A percentile compares a stretch with the other conserved stretches of the same genome.
Conservation (phyloP, 2,329 filamentous ascomycete genomes). For the Apiospora malaysiana region DNA sequence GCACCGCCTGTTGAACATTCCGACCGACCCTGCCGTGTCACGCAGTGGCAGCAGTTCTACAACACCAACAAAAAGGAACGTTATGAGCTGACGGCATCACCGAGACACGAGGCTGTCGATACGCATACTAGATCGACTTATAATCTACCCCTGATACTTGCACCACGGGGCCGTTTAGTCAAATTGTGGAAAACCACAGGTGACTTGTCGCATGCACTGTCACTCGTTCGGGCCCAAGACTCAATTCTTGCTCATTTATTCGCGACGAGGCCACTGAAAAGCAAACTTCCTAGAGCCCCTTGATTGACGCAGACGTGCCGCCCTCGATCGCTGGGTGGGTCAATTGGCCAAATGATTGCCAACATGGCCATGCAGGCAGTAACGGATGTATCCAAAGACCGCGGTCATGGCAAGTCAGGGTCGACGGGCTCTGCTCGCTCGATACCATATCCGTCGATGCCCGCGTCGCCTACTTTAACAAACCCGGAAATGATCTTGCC, state of each 20-base stretch:
- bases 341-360: slow-evolving; percentile 4
- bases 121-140: background rate
- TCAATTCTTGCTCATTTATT: background rate
- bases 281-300: background rate
- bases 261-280: background rate
- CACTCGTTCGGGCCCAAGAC: background rate
- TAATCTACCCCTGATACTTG: background rate
- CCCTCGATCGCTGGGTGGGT: background rate
- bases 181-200: background rate
- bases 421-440: slow-evolving; percentile 14
- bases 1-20: background rate
- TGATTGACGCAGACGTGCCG: background rate
- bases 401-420: background rate
- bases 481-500: slow-evolving; percentile 96
- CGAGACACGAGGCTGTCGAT: background rate
- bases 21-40: background rate
- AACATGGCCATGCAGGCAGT: slow-evolving; percentile 15
- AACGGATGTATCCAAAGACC: background rate
- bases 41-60: background rate
- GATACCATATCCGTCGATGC: slow-evolving; percentile 41
- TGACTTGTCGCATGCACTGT: slow-evolving; percentile 6
- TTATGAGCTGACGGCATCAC: slow-evolving; percentile 13
- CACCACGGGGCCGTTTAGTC: background rate
- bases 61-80: background rate
- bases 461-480: slow-evolving; percentile 84